A percentile compares a stretch with the other conserved stretches of the same genome.
Evolutionary conservation across 2,329 filamentous ascomycete genomes (phyloP).

Genomic region (Trichoderma sp.): DNA sequence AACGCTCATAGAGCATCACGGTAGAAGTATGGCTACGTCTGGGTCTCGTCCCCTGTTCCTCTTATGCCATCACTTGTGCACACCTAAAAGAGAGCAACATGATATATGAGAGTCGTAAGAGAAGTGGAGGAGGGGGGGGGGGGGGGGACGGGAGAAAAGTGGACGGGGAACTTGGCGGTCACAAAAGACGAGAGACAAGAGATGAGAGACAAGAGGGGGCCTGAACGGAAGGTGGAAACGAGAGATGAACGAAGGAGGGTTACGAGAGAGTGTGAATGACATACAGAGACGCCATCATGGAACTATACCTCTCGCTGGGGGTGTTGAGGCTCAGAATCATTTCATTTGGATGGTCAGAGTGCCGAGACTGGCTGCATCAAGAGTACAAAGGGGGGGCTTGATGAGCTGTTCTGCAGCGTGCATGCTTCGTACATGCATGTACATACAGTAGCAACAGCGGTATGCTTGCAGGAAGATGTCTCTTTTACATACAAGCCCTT

Average conservation of each 20-base stretch:
- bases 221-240: too few relatives aligned
- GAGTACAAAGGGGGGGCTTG: not conserved
- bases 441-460: not conserved
- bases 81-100: too few relatives aligned
- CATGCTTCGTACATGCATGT: not conserved
- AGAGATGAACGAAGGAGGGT: too few relatives aligned
- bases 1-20: not conserved
- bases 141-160: not conserved
- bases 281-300: too few relatives aligned
- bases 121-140: not conserved
- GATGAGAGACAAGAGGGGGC: too few relatives aligned
- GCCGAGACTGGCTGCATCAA: not conserved
- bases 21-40: not conserved
- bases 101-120: not conserved
- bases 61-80: too few relatives aligned
- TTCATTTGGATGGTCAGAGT: not conserved
- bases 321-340: too few relatives aligned
- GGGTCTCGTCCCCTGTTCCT: not conserved
- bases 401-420: slow-evolving; percentile 12
- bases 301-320: not conserved
- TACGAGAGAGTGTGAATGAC: too few relatives aligned
- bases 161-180: not conserved
- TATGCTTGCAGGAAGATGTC: not conserved
- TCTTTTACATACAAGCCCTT: not conserved
- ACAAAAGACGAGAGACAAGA: too few relatives aligned